Base-by-base conservation (phyloP, 2,329 filamentous ascomycete species). In the Exophiala oligosperma region DNA sequence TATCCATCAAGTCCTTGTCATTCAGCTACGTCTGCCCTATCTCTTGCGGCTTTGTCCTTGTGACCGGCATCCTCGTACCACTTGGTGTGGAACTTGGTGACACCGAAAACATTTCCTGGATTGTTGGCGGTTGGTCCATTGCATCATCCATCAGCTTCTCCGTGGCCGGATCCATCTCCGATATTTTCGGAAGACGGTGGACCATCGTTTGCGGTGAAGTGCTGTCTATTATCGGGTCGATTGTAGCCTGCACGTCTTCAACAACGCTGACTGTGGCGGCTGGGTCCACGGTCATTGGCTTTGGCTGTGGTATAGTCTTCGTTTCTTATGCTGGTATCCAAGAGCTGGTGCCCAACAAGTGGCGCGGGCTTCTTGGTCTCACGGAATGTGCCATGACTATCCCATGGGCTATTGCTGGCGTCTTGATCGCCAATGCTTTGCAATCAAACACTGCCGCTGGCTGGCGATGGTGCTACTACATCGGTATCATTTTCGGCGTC, bases 401-500 rank as follows among this genome's bases (percentile, higher is more conserved):
- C 49, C 72, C 71, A 9, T 66, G 69, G 44, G 67, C 65, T 14
- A 64, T 52, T 24, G 66, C 69, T 38, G 79, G 78, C 0, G 76
- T 78, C 21, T 68, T 80, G 41, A 78, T 82, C 51, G 79, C 79
- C 1, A 71, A 74, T 14, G 66, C 71, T 2, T 71, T 81, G 28
- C 74, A 78, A 55, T 54, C 71, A 35, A 71, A 78, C 51, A 80
- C 79, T 0, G 66, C 63, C 2, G 65, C 71, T 3, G 68, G 71
- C 21, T 83, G 80, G 79, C 71, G 80, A 38, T 81, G 78, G 77
- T 74, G 70, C 51, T 83, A 79, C 66, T 81, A 60, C 32, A 26
- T 63, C 5, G 49, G 53, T 9, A 41, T 60, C 9, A 57, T 57
- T 12, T 57, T 44, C 35, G 53, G 47, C 6, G 57, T 50, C 1